Evolutionary conservation across 192 early-diverging fungal genomes (phyloP).

Genomic region (Backusella luteola): DNA sequence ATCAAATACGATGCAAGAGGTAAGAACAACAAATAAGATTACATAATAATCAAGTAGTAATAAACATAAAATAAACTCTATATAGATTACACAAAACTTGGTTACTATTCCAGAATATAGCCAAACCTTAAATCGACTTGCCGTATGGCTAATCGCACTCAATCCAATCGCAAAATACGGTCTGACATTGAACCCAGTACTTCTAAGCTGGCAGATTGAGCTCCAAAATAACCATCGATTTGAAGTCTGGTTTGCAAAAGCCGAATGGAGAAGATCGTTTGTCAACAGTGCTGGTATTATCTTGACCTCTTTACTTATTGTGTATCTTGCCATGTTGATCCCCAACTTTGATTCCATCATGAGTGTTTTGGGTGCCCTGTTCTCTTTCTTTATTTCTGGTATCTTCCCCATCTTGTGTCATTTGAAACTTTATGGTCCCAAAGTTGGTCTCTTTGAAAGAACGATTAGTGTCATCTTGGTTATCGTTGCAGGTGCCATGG

Average conservation of each 20-base stretch:
- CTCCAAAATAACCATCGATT: constrained; percentile 19
- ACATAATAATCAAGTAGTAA: not conserved
- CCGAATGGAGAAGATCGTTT: constrained; percentile 11
- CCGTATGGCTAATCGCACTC: constrained; percentile 62
- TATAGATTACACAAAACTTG: constrained; percentile 72
- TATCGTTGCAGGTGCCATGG: constrained; percentile 19
- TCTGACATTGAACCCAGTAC: constrained; percentile 62
- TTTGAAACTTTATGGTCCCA: constrained; percentile 23
- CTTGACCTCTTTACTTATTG: constrained; percentile 20
- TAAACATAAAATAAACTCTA: not conserved
- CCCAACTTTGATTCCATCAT: constrained; percentile 32
- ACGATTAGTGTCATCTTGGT: constrained; percentile 16
- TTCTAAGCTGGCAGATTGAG: constrained; percentile 43
- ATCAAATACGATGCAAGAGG: constrained; percentile 53
- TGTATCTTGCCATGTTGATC: constrained; percentile 23
- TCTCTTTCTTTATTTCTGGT: constrained; percentile 36
- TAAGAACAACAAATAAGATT: constrained; percentile 22
- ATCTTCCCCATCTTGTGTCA: constrained; percentile 40
- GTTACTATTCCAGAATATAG: constrained; percentile 54
- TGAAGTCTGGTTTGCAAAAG: constrained; percentile 16
- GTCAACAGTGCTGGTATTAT: constrained; percentile 21
- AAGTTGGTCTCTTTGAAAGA: constrained; percentile 17
- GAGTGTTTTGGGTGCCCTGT: constrained; percentile 35
- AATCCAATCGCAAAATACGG: constrained; percentile 78
- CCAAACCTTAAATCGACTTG: constrained; percentile 52